These are phyloP conservation scores for Dactylellina sp. DNA, from an alignment of 2,329 filamentous ascomycete genomes.

Conservation along the genomic window DNA sequence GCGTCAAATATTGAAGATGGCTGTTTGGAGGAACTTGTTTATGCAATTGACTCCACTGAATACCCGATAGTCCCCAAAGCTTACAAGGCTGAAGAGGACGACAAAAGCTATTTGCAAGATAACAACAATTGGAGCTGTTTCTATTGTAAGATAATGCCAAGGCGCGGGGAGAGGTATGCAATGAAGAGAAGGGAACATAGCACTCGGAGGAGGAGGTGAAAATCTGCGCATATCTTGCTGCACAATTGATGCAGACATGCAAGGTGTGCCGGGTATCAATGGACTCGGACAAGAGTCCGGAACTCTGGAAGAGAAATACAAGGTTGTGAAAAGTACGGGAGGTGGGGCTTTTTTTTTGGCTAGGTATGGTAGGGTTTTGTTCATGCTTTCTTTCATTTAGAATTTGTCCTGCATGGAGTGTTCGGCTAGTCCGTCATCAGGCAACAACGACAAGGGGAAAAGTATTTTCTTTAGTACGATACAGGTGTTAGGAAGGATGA, in stretches of 20 bases:
- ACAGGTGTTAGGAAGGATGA: background rate
- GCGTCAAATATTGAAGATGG: conserved; percentile 19
- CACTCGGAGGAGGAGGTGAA: conserved; percentile 7
- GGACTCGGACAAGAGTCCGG: conserved; percentile 10
- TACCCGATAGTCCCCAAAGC: conserved; percentile 38
- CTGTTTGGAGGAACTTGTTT: conserved; percentile 37
- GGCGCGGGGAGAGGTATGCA: conserved; percentile 25
- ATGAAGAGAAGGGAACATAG: conserved; percentile 5
- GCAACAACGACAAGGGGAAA: conserved; percentile 16
- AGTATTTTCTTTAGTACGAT: conserved; percentile 9
- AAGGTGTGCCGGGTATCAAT: background rate
- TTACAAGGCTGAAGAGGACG: conserved; percentile 18
- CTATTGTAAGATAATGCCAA: conserved; percentile 55
- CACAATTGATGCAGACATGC: background rate
- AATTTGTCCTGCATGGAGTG: background rate
- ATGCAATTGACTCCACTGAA: conserved; percentile 42
- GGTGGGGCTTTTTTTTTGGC: background rate
- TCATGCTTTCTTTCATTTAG: background rate
- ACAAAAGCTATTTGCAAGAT: conserved; percentile 24
- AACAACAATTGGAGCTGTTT: conserved; percentile 49
- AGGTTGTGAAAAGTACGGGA: background rate
- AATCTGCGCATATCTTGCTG: background rate
- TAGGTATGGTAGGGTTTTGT: background rate
- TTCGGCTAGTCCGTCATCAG: conserved; percentile 31
- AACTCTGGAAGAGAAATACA: conserved; percentile 2